Base-by-base conservation (phyloP, 345 rosid genomes). In the Citrus mangshanensis region DNA sequence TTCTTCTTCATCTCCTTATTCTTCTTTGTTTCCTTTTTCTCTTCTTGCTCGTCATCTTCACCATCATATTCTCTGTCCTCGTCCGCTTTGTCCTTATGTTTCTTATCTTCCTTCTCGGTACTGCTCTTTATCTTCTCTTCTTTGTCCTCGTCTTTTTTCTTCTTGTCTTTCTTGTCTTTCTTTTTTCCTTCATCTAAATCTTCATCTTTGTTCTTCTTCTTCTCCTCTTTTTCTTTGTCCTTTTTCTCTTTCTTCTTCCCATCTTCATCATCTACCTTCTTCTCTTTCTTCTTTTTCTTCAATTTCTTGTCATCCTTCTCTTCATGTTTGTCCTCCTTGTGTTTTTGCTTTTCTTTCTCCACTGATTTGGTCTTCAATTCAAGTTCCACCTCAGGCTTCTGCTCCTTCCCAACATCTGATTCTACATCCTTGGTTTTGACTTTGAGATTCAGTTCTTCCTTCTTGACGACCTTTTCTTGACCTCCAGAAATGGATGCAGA, bases 371-470 rank as follows among this genome's bases (percentile, higher is more conserved):
- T 82, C 84, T 93, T 87, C 83, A 89, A 81, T 69, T 89, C 90
- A 80, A 88, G 73, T 73, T 89, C 93, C 64, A 82, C 72, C 87
- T 86, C 85, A 38, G 81, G 75, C 42, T 87, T 82, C 32, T 82
- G 84, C 62, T 77, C 85, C 51, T 80, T 75, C 75, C 58, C 84
- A 73, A 79, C 85, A 4, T 60, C 77, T 25, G 85, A 16, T 59
- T 81, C 83, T 72, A 58, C 19, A 72, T 87, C 92, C 56, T 88
- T 77, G 24, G 87, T 66, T 88, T 91, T 87, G 78, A 91, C 70
- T 82, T 83, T 87, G 32, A 89, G 64, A 75, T 90, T 84, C 80
- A 88, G 55, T 73, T 90, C 85, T 77, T 91, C 98, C 86, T 87
- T 82, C 70, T 84, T 87, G 25, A 85, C 86, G 21, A 85, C 86